Conservation (phyloP, 805 yeast species). For the Starmerella scarabaei region DNA sequence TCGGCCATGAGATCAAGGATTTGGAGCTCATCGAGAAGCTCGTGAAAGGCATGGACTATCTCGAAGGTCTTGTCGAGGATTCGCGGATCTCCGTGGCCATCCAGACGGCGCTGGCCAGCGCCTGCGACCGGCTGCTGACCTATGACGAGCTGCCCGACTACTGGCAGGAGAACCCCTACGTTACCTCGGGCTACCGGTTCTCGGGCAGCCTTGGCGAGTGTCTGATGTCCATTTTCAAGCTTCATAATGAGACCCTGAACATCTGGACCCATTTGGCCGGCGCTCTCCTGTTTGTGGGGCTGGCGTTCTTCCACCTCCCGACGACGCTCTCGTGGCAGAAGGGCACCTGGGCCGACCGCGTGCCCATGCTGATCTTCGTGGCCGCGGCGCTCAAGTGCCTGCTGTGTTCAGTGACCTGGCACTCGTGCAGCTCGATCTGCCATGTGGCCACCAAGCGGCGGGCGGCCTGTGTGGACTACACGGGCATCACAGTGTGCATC, state of each 20-base stretch:
- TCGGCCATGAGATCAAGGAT: conserved; percentile 21
- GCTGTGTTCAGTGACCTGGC: conserved; percentile 75
- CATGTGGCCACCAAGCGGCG: conserved; percentile 46
- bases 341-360: conserved; percentile 33
- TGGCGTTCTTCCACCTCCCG: conserved; percentile 55
- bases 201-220: conserved; percentile 50
- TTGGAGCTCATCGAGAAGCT: conserved; percentile 20
- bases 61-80: conserved; percentile 28
- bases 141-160: conserved; percentile 81
- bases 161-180: conserved; percentile 86
- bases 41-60: conserved; percentile 22
- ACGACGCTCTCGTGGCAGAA: conserved; percentile 37
- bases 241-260: conserved; percentile 82
- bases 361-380: conserved; percentile 51
- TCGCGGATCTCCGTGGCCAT: conserved; percentile 20
- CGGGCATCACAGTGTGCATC: conserved; percentile 83
- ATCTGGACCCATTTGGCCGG: conserved; percentile 89
- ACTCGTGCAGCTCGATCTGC: conserved; percentile 73
- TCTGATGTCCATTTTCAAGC: conserved; percentile 41
- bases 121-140: conserved; percentile 41
- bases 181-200: conserved; percentile 76
- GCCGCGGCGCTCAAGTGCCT: conserved; percentile 66
- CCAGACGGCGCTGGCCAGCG: conserved; percentile 20
- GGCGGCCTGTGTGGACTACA: conserved; percentile 88
- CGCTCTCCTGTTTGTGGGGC: conserved; percentile 40